Evolutionary conservation across 495 filamentous ascomycete species (phyloP), one percentile per base, ranked within the genome.

Genomic region (Mytilinidion resinicola): DNA sequence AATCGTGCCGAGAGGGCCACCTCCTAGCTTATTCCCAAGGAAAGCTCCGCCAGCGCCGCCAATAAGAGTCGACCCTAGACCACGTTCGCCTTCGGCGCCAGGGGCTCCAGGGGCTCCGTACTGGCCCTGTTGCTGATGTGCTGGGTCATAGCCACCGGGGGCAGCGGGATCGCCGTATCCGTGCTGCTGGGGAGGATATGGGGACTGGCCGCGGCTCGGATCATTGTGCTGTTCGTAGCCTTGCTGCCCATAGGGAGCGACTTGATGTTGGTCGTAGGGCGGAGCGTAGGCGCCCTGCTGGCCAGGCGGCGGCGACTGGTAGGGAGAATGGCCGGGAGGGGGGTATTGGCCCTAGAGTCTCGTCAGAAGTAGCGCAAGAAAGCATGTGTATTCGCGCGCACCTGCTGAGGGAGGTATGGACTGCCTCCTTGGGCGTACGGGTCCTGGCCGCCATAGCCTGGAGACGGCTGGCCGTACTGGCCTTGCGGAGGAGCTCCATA

Each of bases 41-140:
- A 80, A 76, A 0, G 74, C 81, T 36, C 81, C 82, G 1, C 69
- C 75, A 0, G 75, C 78, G 20, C 80, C 77, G 11, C 82, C 82
- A 0, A 78, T 52, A 0, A 83, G 66, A 0, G 82, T 84, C 0
- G 80, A 73, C 15, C 80, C 78, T 21, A 84, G 72, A 6, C 81
- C 80, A 33, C 72, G 66, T 43, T 80, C 77, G 50, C 78, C 80
- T 43, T 76, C 77, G 35, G 63, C 55, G 4, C 64, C 67, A 21
- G 62, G 66, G 35, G 46, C 38, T 12, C 57, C 55, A 8, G 51
- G 61, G 33, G 62, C 39, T 14, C 42, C 48, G 19, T 60, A 20
- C 33, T 59, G 46, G 37, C 21, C 56, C 17, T 67, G 67, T 19
- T 65, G 59, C 50, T 64, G 56, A 35, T 58, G 60, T 30, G 14